These are phyloP conservation scores for Syzygium jambos DNA, from an alignment of 345 rosid species.

Conservation along the genomic window DNA sequence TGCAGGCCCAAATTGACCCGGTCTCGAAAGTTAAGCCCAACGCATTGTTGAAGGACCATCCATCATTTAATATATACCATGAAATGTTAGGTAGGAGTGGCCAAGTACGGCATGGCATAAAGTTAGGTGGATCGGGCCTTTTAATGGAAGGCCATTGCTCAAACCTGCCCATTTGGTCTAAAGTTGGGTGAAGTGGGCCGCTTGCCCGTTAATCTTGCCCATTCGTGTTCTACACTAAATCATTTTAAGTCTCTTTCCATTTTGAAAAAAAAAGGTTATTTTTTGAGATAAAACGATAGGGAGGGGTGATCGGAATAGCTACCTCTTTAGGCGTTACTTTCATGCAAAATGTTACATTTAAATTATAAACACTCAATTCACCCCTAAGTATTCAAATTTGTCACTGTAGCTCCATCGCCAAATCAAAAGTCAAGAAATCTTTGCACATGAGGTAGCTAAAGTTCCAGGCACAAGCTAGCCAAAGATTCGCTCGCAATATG, in stretches of 20 bases:
- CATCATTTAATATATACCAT: background rate
- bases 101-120: too few relatives aligned
- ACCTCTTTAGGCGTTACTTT: background rate
- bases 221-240: too few relatives aligned
- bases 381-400: fast-evolving
- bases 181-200: too few relatives aligned
- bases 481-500: too few relatives aligned
- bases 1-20: background rate
- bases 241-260: too few relatives aligned
- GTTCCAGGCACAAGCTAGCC: too few relatives aligned
- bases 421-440: background rate
- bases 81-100: background rate
- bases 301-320: background rate
- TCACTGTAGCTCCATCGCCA: background rate
- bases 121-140: background rate
- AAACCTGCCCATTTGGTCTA: too few relatives aligned
- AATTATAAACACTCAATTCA: background rate
- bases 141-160: too few relatives aligned
- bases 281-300: background rate
- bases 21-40: background rate
- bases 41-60: background rate
- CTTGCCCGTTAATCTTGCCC: background rate
- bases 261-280: background rate
- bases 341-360: background rate
- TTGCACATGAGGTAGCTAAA: too few relatives aligned